Evolutionary conservation across 2,329 filamentous ascomycete genomes (phyloP).

Genomic region (Nemania bipapillata): DNA sequence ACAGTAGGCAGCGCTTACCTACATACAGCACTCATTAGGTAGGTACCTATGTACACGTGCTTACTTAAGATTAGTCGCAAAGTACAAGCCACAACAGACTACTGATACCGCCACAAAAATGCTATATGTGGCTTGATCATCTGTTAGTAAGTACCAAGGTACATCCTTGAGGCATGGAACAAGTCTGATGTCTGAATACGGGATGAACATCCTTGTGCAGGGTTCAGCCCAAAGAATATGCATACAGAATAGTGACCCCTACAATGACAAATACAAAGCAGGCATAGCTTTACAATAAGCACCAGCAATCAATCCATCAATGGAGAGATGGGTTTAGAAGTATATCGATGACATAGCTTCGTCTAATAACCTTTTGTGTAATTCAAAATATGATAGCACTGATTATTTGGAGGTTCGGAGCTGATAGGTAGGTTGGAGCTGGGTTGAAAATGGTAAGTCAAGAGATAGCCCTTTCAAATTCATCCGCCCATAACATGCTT

Average conservation of each 20-base stretch:
- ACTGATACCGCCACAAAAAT: background rate
- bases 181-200: constrained; percentile 2
- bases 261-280: constrained; percentile 21
- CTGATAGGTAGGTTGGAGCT: background rate
- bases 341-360: background rate
- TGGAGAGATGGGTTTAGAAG: background rate
- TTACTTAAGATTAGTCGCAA: background rate
- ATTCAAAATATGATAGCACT: background rate
- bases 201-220: constrained; percentile 14
- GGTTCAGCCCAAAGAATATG: constrained; percentile 13
- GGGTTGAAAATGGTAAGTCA: background rate
- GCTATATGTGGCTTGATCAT: background rate
- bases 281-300: constrained; percentile 1
- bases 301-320: constrained; percentile 21
- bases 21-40: background rate
- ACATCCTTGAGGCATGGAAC: constrained; percentile 9
- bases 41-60: too few relatives aligned
- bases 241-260: constrained; percentile 3
- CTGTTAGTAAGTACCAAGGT: background rate
- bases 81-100: constrained; percentile 22
- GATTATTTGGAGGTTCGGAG: constrained; percentile 5
- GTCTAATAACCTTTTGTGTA: background rate
- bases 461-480: background rate
- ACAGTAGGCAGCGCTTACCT: too few relatives aligned
- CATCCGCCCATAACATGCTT: background rate